Evolutionary conservation across 2,329 filamentous ascomycete genomes (phyloP).

Genomic region (Aspergillus texensis): DNA sequence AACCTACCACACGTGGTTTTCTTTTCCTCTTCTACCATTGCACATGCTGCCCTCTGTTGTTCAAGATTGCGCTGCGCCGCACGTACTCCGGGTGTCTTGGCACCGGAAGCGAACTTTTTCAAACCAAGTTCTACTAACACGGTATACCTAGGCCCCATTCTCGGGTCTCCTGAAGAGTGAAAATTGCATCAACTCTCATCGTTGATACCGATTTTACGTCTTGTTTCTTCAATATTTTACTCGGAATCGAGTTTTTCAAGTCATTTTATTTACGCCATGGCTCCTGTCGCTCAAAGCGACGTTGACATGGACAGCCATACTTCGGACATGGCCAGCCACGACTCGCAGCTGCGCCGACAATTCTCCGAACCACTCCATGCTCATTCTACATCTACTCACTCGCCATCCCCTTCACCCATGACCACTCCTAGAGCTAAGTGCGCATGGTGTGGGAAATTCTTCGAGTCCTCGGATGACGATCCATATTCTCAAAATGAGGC

Average conservation of each 20-base stretch:
- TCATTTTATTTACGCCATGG: constrained; percentile 28
- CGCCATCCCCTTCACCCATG: constrained; percentile 36
- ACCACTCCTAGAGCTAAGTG: constrained; percentile 33
- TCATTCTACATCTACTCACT: constrained; percentile 38
- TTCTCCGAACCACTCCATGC: constrained; percentile 42
- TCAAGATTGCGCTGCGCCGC: constrained; percentile 19
- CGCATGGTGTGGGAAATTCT: constrained; percentile 39
- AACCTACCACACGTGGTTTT: not conserved
- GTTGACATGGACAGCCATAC: constrained; percentile 40
- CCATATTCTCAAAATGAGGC: constrained; percentile 29
- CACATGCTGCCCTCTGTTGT: constrained; percentile 10
- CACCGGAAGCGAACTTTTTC: constrained; percentile 39
- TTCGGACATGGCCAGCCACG: constrained; percentile 41
- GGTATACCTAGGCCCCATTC: constrained; percentile 29
- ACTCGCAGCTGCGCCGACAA: constrained; percentile 41
- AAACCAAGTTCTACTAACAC: constrained; percentile 29
- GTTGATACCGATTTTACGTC: not conserved
- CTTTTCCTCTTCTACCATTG: constrained; percentile 5
- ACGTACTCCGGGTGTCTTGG: constrained; percentile 35
- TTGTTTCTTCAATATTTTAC: constrained; percentile 9
- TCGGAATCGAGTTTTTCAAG: not conserved
- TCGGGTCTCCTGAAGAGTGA: constrained; percentile 11
- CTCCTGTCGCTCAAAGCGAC: constrained; percentile 36
- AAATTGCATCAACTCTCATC: not conserved
- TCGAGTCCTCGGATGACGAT: constrained; percentile 31